Base-by-base conservation (phyloP, 805 yeast species). In the Cyberlindnera suaveolens region DNA sequence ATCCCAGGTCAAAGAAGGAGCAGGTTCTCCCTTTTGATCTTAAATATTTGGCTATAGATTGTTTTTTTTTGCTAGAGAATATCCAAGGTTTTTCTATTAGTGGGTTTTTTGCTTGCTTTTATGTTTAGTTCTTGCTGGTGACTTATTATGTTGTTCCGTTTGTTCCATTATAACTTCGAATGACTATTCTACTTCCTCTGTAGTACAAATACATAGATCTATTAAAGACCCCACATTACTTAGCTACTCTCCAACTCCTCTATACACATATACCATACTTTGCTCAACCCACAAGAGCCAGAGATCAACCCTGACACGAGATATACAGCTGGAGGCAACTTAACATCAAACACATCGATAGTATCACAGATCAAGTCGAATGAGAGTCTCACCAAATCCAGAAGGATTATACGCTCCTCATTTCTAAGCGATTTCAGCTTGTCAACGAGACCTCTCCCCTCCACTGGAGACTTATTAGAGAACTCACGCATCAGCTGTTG, bases 341-440 rank as follows among this genome's bases (percentile, higher is more conserved):
- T 67, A 41, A 71, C 40, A 18, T 66, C 55, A 47, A 74, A 74
- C 11, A 75, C 67, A 44, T 66, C 72, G 3, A 73, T 65, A 1
- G 75, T 55, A 53, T 74, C 78, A 43, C 72, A 77, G 10, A 64
- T 52, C 34, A 73, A 65, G 56, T 77, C 82, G 42, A 72, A 75
- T 1, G 61, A 18, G 11, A 73, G 54, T 50, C 73, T 68, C 3
- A 62, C 47, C 1, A 75, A 35, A 48, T 75, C 79, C 14, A 74
- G 47, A 27, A 65, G 48, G 2, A 69, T 57, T 14, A 67, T 47
- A 13, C 46, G 50, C 41, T 67, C 69, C 42, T 71, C 66, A 29
- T 62, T 58, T 35, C 65, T 58, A 34, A 71, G 42, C 15, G 56
- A 53, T 23, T 58, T 49, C 36, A 72, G 42, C 49, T 68, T 67